Percentiles rank a stretch among this genome's conserved stretches.
phyloP scores from a whole-genome alignment of 495 filamentous ascomycete genomes.

The Filosporella fistucella region DNA sequence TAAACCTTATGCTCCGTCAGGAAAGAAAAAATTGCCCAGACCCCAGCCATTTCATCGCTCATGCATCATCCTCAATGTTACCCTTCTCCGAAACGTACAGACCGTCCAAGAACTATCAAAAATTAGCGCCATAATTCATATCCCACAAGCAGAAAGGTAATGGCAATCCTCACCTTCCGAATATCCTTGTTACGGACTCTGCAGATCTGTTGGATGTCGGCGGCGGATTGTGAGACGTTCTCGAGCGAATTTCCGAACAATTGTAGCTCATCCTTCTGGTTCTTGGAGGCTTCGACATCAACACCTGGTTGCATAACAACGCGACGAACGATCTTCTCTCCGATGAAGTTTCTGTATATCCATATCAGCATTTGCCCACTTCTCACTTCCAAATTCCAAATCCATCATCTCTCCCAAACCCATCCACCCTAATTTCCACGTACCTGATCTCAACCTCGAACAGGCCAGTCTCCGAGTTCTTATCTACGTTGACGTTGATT shows the following conservation, averaged over 20 bases:
- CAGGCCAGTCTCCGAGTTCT: slow-evolving; percentile 85
- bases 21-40: slow-evolving; percentile 30
- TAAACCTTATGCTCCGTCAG: slow-evolving; percentile 45
- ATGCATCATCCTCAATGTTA: slow-evolving; percentile 74
- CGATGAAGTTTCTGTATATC: slow-evolving; percentile 86
- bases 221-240: slow-evolving; percentile 93
- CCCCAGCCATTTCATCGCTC: slow-evolving; percentile 19
- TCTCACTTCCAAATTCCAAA: slow-evolving; percentile 2
- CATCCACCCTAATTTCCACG: slow-evolving; percentile 27
- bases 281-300: slow-evolving; percentile 80
- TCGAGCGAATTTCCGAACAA: slow-evolving; percentile 92
- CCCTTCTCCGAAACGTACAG: slow-evolving; percentile 97
- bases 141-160: slow-evolving; percentile 7
- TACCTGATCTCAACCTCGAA: slow-evolving; percentile 97
- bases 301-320: slow-evolving; percentile 87
- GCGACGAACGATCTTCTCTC: slow-evolving; percentile 97
- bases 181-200: slow-evolving; percentile 99
- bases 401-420: background rate
- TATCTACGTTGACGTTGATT: slow-evolving; percentile 99
- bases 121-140: background rate
- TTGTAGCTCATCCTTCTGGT: slow-evolving; percentile 94
- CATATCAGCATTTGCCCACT: slow-evolving; percentile 26
- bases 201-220: slow-evolving; percentile 99
- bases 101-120: slow-evolving; percentile 91
- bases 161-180: slow-evolving; percentile 88